Conservation (phyloP, 345 rosid genomes). For the Boechera retrofracta region DNA sequence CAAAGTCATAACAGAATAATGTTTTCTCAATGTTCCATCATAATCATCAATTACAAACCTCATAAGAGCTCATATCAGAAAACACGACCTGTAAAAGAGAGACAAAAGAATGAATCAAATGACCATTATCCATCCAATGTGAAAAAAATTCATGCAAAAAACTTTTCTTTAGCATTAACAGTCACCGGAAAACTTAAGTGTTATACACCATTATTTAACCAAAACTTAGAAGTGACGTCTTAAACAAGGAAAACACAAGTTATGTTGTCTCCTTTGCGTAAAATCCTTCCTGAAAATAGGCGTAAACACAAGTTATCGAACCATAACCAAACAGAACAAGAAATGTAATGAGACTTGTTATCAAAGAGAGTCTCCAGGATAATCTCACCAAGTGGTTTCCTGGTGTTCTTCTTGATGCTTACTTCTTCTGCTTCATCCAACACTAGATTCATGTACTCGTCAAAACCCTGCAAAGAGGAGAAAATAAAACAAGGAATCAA, state of each 20-base stretch:
- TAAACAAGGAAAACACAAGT: conserved; percentile 32
- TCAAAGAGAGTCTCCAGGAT: conserved; percentile 2
- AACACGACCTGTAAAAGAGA: too few species aligned
- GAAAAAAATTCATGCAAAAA: too few species aligned
- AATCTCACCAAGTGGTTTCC: conserved; percentile 73
- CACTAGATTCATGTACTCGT: conserved; percentile 97
- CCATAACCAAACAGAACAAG: not conserved
- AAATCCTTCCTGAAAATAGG: conserved; percentile 75
- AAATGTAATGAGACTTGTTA: conserved; percentile 1
- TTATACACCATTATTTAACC: too few species aligned
- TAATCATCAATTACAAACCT: too few species aligned
- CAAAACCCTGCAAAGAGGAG: conserved; percentile 67
- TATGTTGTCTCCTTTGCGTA: conserved; percentile 91
- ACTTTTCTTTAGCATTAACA: too few species aligned
- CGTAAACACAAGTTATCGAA: not conserved
- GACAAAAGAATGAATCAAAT: too few species aligned
- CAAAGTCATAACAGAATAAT: too few species aligned
- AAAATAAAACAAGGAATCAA: conserved; percentile 5
- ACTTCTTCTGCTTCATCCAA: conserved; percentile 98
- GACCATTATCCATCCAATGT: too few species aligned
- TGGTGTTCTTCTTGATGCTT: conserved; percentile 80
- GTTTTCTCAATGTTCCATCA: too few species aligned
- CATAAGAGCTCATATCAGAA: too few species aligned
- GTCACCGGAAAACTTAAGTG: too few species aligned
- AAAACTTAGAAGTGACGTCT: too few species aligned